Percentiles rank a stretch among this genome's conserved stretches.
Evolutionary conservation across 352 stramenopile species (phyloP).

Genomic region (Globisporangium uncinulatum): DNA sequence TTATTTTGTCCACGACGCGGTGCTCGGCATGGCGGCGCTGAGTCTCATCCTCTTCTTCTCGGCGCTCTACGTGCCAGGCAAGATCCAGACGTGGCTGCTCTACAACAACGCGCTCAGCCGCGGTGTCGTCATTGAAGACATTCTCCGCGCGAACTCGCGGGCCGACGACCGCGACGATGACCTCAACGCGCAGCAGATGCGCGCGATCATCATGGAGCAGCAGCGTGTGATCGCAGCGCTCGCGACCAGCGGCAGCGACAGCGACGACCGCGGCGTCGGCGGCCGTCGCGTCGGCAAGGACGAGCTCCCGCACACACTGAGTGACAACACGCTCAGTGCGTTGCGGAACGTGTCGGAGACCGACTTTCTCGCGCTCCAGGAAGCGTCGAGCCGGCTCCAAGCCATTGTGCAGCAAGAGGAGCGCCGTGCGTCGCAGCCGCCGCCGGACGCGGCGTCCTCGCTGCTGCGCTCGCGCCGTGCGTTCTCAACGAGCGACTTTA

Average conservation of each 20-base stretch:
- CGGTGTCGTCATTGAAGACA: slow-evolving; percentile 97
- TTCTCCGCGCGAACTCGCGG: slow-evolving; percentile 79
- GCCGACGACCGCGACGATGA: slow-evolving; percentile 68
- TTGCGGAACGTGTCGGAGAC: slow-evolving; percentile 68
- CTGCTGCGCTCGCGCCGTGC: slow-evolving; percentile 48
- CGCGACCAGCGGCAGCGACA: slow-evolving; percentile 50
- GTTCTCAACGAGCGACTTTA: slow-evolving; percentile 60
- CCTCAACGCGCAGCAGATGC: slow-evolving; percentile 67
- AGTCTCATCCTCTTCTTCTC: slow-evolving; percentile 89
- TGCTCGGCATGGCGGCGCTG: slow-evolving; percentile 91
- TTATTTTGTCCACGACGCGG: slow-evolving; percentile 93
- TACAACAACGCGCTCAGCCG: slow-evolving; percentile 97
- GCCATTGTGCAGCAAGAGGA: slow-evolving; percentile 59
- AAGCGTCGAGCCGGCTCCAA: slow-evolving; percentile 52
- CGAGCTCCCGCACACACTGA: slow-evolving; percentile 60
- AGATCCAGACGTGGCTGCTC: slow-evolving; percentile 96
- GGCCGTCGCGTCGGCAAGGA: slow-evolving; percentile 24
- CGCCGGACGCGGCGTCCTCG: slow-evolving; percentile 28
- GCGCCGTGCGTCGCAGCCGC: slow-evolving; percentile 26
- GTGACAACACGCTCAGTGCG: slow-evolving; percentile 57
- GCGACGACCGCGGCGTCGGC: slow-evolving; percentile 26
- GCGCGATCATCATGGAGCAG: slow-evolving; percentile 72
- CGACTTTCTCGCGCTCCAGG: slow-evolving; percentile 53
- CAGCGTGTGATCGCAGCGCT: slow-evolving; percentile 69
- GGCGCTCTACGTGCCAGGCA: slow-evolving; percentile 85